Conservation (phyloP, 1,139 yeast genomes). For the Kodamaea derodonti region DNA sequence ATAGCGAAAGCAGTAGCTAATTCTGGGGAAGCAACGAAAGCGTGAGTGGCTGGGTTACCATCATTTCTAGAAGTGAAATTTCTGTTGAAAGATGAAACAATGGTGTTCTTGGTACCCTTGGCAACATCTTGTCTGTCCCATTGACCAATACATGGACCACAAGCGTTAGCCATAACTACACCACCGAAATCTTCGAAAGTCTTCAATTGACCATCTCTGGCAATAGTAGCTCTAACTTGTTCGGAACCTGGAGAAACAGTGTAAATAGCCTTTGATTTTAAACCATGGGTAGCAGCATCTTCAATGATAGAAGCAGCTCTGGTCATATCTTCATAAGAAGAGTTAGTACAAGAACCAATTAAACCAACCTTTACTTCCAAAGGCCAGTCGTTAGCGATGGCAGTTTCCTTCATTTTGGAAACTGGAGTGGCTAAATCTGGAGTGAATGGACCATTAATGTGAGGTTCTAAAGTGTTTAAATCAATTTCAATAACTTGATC, state of each 20-base stretch:
- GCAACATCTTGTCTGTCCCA: slow-evolving; percentile 98
- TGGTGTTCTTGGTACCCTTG: slow-evolving; percentile 98
- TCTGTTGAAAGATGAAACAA: slow-evolving; percentile 98
- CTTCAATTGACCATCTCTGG: slow-evolving; percentile 91
- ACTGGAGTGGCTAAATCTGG: slow-evolving; percentile 98
- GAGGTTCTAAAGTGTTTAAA: slow-evolving; percentile 93
- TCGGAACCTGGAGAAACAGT: slow-evolving; percentile 99
- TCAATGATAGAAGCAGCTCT: slow-evolving; percentile 92
- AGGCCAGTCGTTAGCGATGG: slow-evolving; percentile 90
- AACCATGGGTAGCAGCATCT: slow-evolving; percentile 89
- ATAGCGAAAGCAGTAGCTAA: slow-evolving; percentile 94
- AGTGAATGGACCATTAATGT: slow-evolving; percentile 98
- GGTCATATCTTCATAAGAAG: slow-evolving; percentile 98
- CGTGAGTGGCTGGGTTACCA: slow-evolving; percentile 98
- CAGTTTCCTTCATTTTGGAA: slow-evolving; percentile 87
- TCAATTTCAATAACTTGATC: slow-evolving; percentile 95
- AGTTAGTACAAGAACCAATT: slow-evolving; percentile 99
- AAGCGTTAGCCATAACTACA: slow-evolving; percentile 93
- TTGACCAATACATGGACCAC: slow-evolving; percentile 99
- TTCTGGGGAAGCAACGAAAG: slow-evolving; percentile 98
- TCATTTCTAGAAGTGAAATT: slow-evolving; percentile 98
- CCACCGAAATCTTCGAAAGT: slow-evolving; percentile 93
- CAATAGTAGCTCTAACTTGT: slow-evolving; percentile 98
- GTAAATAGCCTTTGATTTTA: slow-evolving; percentile 84
- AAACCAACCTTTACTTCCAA: slow-evolving; percentile 90